Base-by-base conservation (phyloP, 345 rosid genomes). In the thale cress (Arabidopsis thaliana) region DNA sequence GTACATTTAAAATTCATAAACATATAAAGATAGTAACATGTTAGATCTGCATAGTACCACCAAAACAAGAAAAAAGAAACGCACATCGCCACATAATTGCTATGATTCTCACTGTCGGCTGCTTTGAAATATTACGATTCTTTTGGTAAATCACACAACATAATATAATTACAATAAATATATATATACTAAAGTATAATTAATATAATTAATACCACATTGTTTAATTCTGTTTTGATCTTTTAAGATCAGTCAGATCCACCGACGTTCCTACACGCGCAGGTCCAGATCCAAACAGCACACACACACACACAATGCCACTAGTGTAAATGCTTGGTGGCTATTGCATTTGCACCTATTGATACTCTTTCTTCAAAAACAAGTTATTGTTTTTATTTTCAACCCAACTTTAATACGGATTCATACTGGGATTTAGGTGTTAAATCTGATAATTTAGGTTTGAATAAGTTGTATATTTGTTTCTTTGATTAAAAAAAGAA, bases 51-150 rank as follows among this genome's bases (percentile, higher is more conserved):
- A 25, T 58, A 48, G 45, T 34, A 45, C 46, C n/a, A 45, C 46
- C n/a, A 49, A 74, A 12, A 37, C 3, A 37, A 57, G 11, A 22
- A 59, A 71, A 60, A 16, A 0, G 24, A 44, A 72, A 42, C 28
- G 20, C 59, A 53, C 64, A 45, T 8, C 50, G 64, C 53, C 41
- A 37, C 34, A 69, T 52, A 52, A 76, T 69, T 61, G 50, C 32
- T n/a, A 42, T 51, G 75, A 52, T 62, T 60, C 71, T 53, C 23
- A 1, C 12, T 62, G 80, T 76, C 80, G 75, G 80, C 62, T 68
- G 65, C 70, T 69, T 69, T 76, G 16, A 55, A 44, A 61, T 62
- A 62, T 24, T 6, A 48, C 10, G 63, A 69, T 16, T 8, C 1
- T 23, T 51, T 59, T 37, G 36, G 51, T 14, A 74, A 67, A 45